Evolutionary conservation across 805 yeast species (phyloP).

Genomic region (Candida sphagnicola): DNA sequence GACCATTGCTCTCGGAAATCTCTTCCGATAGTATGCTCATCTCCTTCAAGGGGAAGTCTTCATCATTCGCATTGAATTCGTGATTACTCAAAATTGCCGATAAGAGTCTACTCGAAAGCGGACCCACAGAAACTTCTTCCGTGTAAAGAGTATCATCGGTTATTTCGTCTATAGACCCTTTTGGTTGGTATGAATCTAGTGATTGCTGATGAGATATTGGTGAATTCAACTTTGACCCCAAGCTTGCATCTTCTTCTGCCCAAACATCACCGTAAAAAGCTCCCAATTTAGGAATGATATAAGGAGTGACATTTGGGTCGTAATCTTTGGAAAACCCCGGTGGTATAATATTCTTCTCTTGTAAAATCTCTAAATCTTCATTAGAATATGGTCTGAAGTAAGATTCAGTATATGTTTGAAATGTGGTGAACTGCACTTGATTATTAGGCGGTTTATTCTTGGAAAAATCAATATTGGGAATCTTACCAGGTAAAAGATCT

Average conservation of each 20-base stretch:
- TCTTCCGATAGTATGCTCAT: slow-evolving; percentile 16
- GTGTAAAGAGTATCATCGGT: slow-evolving; percentile 63
- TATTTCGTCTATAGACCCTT: slow-evolving; percentile 54
- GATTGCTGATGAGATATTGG: slow-evolving; percentile 44
- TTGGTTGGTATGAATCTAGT: slow-evolving; percentile 47
- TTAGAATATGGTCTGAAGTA: slow-evolving; percentile 73
- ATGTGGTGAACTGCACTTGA: slow-evolving; percentile 90
- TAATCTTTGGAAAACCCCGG: slow-evolving; percentile 47
- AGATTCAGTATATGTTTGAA: slow-evolving; percentile 79
- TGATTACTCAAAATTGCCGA: slow-evolving; percentile 68
- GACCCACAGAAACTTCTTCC: slow-evolving; percentile 84
- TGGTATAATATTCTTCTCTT: slow-evolving; percentile 57
- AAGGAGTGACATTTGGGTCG: slow-evolving; percentile 69
- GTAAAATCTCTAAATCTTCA: slow-evolving; percentile 76
- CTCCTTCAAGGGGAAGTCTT: slow-evolving; percentile 16
- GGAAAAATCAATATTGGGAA: slow-evolving; percentile 85
- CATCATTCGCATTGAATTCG: slow-evolving; percentile 21
- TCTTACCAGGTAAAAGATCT: slow-evolving; percentile 77
- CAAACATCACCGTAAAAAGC: slow-evolving; percentile 77
- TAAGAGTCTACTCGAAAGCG: slow-evolving; percentile 76
- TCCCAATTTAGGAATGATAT: slow-evolving; percentile 80
- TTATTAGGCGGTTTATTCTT: slow-evolving; percentile 67
- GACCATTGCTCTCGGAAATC: slow-evolving; percentile 14
- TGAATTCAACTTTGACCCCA: slow-evolving; percentile 42
- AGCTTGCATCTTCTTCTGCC: slow-evolving; percentile 71